A percentile compares a stretch with the other conserved stretches of the same genome.
These are phyloP conservation scores for Pyrenochaeta sp. DNA, from an alignment of 2,329 filamentous ascomycete genomes.

Conservation along the genomic window DNA sequence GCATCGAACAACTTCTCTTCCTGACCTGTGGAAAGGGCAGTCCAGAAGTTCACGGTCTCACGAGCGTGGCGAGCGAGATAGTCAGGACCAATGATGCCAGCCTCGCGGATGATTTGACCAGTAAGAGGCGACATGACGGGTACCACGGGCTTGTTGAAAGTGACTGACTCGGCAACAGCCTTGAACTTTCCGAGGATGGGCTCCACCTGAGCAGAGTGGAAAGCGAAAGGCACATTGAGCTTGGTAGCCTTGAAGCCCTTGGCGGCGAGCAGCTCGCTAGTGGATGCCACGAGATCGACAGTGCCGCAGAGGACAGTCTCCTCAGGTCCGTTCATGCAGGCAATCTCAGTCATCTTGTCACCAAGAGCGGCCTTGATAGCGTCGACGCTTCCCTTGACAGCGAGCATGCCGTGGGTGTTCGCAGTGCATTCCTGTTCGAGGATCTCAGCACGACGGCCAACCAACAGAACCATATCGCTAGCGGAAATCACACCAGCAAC, in stretches of 20 bases:
- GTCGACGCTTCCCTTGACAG: slow-evolving; percentile 61
- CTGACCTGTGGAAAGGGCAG: slow-evolving; percentile 66
- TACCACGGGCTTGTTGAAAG: slow-evolving; percentile 65
- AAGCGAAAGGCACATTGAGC: slow-evolving; percentile 71
- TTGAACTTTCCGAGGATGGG: slow-evolving; percentile 69
- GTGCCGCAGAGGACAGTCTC: slow-evolving; percentile 77
- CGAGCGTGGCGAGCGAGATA: slow-evolving; percentile 73
- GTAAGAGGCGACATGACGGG: slow-evolving; percentile 73
- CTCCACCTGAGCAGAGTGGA: slow-evolving; percentile 71
- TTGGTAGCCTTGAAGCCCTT: slow-evolving; percentile 67
- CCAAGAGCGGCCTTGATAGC: slow-evolving; percentile 63
- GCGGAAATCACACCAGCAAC: slow-evolving; percentile 74
- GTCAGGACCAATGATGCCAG: slow-evolving; percentile 63
- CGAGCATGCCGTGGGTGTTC: slow-evolving; percentile 72
- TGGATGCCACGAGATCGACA: slow-evolving; percentile 64
- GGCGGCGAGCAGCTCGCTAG: slow-evolving; percentile 58
- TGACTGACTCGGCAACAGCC: slow-evolving; percentile 60
- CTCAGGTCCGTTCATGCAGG: slow-evolving; percentile 78
- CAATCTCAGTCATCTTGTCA: slow-evolving; percentile 60
- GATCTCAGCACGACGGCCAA: slow-evolving; percentile 71
- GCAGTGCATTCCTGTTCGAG: slow-evolving; percentile 70
- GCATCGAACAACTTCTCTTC: slow-evolving; percentile 67
- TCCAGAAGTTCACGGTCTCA: slow-evolving; percentile 73
- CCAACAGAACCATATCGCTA: slow-evolving; percentile 74
- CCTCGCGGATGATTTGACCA: slow-evolving; percentile 66